Percentiles rank a stretch among this genome's conserved stretches.
Conservation (phyloP, 345 rosid genomes). For the Pelargonium nanum region DNA sequence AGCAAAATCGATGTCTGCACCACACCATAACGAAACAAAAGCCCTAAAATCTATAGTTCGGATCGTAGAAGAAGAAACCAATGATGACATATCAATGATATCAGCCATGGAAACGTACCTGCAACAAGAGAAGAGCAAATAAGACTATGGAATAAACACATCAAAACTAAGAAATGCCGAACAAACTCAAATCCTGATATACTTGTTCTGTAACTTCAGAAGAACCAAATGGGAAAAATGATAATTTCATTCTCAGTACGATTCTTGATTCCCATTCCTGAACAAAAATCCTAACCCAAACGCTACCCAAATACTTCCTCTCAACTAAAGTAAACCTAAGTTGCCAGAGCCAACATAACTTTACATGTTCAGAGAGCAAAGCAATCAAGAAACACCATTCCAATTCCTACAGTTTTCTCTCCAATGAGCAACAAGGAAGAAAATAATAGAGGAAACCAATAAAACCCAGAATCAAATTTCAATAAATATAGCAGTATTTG, state of each 20-base stretch:
- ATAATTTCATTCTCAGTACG: too few relatives aligned
- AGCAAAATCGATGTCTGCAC: constrained; percentile 32
- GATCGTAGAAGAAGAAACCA: constrained; percentile 49
- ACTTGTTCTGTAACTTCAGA: neutral
- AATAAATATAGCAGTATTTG: neutral
- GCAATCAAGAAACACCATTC: too few relatives aligned
- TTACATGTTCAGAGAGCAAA: too few relatives aligned
- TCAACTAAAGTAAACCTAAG: too few relatives aligned
- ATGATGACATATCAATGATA: constrained; percentile 57
- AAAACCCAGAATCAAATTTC: neutral
- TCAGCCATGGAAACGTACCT: constrained; percentile 85
- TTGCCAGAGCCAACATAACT: too few relatives aligned
- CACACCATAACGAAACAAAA: constrained; percentile 65
- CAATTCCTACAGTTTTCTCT: neutral
- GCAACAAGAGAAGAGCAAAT: constrained; percentile 9
- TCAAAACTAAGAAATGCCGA: neutral
- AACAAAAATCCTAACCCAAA: too few relatives aligned
- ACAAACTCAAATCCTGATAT: neutral
- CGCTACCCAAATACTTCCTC: neutral
- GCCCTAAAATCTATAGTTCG: constrained; percentile 63
- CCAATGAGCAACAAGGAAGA: neutral
- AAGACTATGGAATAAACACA: neutral
- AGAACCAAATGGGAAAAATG: too few relatives aligned
- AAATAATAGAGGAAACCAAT: neutral
- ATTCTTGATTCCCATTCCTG: too few relatives aligned